Evolutionary conservation across 2,329 filamentous ascomycete genomes (phyloP).

Genomic region (Aureobasidium pullulans): DNA sequence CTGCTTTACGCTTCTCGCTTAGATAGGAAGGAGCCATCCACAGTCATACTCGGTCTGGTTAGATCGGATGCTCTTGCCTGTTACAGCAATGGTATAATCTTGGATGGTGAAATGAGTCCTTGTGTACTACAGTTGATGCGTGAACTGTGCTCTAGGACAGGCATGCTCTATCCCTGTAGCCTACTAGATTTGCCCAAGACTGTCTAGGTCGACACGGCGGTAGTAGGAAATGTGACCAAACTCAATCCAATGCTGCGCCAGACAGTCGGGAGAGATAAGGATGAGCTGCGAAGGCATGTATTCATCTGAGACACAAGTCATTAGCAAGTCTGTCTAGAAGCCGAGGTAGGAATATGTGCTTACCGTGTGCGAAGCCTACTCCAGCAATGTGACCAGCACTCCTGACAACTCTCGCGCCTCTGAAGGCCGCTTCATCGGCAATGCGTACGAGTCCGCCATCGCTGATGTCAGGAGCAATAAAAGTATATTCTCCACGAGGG

Average conservation of each 20-base stretch:
- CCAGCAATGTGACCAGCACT: slow-evolving; percentile 72
- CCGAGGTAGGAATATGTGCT: slow-evolving; percentile 27
- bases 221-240: slow-evolving; percentile 45
- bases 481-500: slow-evolving; percentile 76
- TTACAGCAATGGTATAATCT: too few relatives aligned
- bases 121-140: neutral
- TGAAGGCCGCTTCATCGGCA: slow-evolving; percentile 60
- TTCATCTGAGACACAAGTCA: slow-evolving; percentile 46
- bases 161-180: neutral
- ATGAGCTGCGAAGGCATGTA: slow-evolving; percentile 72
- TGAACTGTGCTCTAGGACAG: too few relatives aligned
- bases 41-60: neutral
- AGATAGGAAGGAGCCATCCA: neutral
- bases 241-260: slow-evolving; percentile 75
- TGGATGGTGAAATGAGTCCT: too few relatives aligned
- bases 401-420: slow-evolving; percentile 64
- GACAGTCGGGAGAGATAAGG: slow-evolving; percentile 64
- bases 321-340: neutral
- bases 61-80: neutral
- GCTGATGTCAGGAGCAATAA: slow-evolving; percentile 71
- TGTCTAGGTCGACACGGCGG: slow-evolving; percentile 39
- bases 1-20: neutral
- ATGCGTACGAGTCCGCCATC: slow-evolving; percentile 55
- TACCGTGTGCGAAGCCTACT: slow-evolving; percentile 64
- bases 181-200: neutral